phyloP scores from a whole-genome alignment of 345 rosid species.

The Eucalyptus pauciflora region DNA sequence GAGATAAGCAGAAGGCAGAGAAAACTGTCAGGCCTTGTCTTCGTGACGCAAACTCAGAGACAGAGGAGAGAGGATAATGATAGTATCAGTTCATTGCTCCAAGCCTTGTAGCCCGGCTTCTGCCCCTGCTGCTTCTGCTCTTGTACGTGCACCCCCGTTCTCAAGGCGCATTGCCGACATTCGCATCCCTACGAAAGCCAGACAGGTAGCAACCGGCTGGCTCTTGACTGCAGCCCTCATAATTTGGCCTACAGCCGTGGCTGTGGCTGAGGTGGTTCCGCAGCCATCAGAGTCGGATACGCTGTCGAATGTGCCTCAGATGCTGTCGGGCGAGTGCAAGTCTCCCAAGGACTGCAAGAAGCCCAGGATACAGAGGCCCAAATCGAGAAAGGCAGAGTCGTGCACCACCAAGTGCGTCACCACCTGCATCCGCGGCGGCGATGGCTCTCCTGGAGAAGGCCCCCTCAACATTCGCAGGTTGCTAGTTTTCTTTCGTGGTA shows the following conservation, averaged over 20 bases:
- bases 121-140: not conserved
- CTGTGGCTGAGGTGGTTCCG: not conserved
- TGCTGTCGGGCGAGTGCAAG: constrained; percentile 52
- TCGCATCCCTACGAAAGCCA: not conserved
- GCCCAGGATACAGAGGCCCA: constrained; percentile 75
- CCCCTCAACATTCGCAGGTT: constrained; percentile 74
- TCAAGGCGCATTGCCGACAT: not conserved
- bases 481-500: not conserved
- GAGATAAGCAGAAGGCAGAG: not conserved
- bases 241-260: constrained; percentile 10
- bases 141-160: not conserved
- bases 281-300: constrained; percentile 35
- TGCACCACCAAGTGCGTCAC: constrained; percentile 76
- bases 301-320: constrained; percentile 63
- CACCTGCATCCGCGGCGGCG: constrained; percentile 78
- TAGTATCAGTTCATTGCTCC: not conserved
- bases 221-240: not conserved
- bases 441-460: constrained; percentile 80
- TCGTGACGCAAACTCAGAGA: not conserved
- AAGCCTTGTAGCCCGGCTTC: not conserved
- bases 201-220: not conserved
- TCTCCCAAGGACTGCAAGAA: constrained; percentile 49
- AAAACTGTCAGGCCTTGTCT: not conserved
- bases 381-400: constrained; percentile 73
- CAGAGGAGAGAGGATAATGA: not conserved